Conservation (phyloP, 2,329 filamentous ascomycete genomes). For the Fusarium chuoi region DNA sequence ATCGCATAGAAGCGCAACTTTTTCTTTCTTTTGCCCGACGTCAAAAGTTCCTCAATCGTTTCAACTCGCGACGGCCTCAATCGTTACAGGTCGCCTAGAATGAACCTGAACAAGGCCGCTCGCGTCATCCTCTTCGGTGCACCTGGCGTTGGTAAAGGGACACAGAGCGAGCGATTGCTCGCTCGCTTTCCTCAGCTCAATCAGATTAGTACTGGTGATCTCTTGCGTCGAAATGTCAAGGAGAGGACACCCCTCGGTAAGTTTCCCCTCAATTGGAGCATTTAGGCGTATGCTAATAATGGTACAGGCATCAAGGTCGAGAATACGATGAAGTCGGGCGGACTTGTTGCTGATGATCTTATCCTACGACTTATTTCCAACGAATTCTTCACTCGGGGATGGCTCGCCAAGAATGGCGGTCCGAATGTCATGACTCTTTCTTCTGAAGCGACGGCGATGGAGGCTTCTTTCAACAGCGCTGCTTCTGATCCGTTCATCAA, state of each 20-base stretch:
- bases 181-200: slow-evolving; percentile 87
- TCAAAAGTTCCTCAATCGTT: neutral
- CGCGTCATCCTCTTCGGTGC: slow-evolving; percentile 95
- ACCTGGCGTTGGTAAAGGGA: slow-evolving; percentile 97
- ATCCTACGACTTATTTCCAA: slow-evolving; percentile 93
- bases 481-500: slow-evolving; percentile 55
- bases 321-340: slow-evolving; percentile 85
- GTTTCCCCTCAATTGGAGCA: slow-evolving; percentile 35
- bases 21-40: neutral
- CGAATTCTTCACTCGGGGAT: slow-evolving; percentile 86
- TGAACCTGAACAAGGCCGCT: slow-evolving; percentile 81
- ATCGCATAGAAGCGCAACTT: neutral
- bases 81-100: slow-evolving; percentile 48
- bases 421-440: slow-evolving; percentile 64
- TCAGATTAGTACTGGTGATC: slow-evolving; percentile 92
- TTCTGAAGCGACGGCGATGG: slow-evolving; percentile 52
- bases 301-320: slow-evolving; percentile 86
- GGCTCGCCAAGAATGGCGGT: slow-evolving; percentile 69
- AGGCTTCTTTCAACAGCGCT: slow-evolving; percentile 50
- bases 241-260: slow-evolving; percentile 85
- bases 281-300: slow-evolving; percentile 6
- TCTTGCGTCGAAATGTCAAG: slow-evolving; percentile 93
- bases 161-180: slow-evolving; percentile 90
- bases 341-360: slow-evolving; percentile 89
- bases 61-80: slow-evolving; percentile 30